Evolutionary conservation across 75 land plant genomes (phyloP).

Genomic region (Cupressus sempervirens): DNA sequence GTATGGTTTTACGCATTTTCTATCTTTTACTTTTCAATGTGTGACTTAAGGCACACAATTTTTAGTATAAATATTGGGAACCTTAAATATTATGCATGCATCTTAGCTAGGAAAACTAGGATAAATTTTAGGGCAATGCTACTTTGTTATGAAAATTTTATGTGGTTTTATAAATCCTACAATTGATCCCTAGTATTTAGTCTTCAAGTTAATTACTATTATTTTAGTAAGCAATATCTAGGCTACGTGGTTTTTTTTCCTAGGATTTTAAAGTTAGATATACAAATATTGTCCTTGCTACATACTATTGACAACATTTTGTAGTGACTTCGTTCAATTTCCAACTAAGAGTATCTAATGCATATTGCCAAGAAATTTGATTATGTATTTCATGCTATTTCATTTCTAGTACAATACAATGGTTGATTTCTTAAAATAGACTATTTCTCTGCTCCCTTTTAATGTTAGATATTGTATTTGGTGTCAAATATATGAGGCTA

Average conservation of each 20-base stretch:
- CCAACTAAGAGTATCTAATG: neutral
- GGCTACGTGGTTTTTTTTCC: neutral
- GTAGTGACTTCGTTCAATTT: neutral
- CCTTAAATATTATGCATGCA: neutral
- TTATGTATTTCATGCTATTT: neutral
- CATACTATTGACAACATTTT: neutral
- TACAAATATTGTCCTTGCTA: neutral
- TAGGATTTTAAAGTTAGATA: neutral
- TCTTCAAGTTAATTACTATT: neutral
- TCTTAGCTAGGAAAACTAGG: neutral
- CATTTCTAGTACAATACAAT: neutral
- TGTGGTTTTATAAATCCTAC: too few species aligned
- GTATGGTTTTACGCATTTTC: neutral
- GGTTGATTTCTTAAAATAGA: neutral
- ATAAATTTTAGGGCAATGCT: neutral
- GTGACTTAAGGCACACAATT: too few species aligned
- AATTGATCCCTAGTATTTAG: too few species aligned
- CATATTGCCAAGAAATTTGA: neutral
- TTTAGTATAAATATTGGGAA: too few species aligned
- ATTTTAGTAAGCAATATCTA: neutral
- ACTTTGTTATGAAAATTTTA: too few species aligned
- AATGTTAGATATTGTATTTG: neutral
- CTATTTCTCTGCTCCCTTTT: neutral
- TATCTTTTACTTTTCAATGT: neutral
- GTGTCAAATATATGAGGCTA: slow-evolving; percentile 58